Evolutionary conservation across 2,329 filamentous ascomycete species (phyloP), one percentile per base, ranked within the genome.

Genomic region (Cladosporium colombiae): DNA sequence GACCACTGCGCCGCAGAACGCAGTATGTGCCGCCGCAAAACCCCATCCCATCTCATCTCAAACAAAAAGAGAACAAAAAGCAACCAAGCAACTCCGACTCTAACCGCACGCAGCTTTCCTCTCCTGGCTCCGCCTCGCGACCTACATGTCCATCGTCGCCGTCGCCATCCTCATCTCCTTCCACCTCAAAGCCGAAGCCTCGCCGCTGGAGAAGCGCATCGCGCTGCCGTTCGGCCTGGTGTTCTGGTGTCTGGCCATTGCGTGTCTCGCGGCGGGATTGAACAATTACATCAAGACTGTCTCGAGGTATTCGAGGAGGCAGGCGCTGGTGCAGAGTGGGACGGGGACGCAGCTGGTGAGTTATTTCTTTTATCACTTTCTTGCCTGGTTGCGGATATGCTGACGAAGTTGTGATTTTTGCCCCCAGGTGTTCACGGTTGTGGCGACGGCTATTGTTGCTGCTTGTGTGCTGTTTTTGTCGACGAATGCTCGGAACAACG

Each of bases 141-240:
- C 97, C 72, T 97, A 97, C 81, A 93, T 98, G 86, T 88, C 92
- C 69, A 84, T 99, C 61, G 92, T 98, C 10, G 88, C 91, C 31
- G 86, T 96, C 35, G 94, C 95, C 60, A 97, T 99, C 70, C 88
- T 96, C 11, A 84, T 97, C 60, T 96, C 92, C 16, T 99, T 99
- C 77, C 94, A 99, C 75, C 84, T 99, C 59, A 93, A 93, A 74
- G 82, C 83, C 21, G 80, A 88, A 72, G 91, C 95, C 0, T 86
- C 88, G 0, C 74, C 81, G 0, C 77, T 92, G 16, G 95, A 99
- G 81, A 82, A 87, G 67, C 86, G 85, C 52, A 88, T 97, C 78
- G 90, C 95, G 0, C 84, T 90, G 67, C 95, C 95, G 0, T 85
- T 99, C 1, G 95, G 95, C 0, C 83, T 92, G 55, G 80, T 97